These are phyloP conservation scores for Chlorella sp. DNA, from an alignment of 139 green algal genomes.

Conservation along the genomic window DNA sequence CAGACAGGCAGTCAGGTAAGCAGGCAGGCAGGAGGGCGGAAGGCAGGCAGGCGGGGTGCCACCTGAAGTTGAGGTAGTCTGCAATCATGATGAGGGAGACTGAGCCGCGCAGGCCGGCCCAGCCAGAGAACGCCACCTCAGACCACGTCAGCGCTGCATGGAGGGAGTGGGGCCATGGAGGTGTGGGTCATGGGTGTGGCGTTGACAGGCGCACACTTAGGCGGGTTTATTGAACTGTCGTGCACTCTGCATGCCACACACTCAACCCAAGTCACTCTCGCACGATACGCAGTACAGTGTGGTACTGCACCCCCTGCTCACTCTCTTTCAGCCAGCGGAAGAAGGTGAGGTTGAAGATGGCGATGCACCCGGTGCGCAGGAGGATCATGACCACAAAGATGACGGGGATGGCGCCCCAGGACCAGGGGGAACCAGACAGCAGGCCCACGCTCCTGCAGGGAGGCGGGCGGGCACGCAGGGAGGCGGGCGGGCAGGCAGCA, in stretches of 20 bases:
- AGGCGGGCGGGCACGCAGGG: too few relatives aligned
- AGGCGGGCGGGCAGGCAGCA: too few relatives aligned
- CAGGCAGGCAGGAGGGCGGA: too few relatives aligned
- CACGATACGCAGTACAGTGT: too few relatives aligned
- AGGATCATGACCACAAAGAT: slow-evolving; percentile 62
- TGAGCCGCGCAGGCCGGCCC: slow-evolving; percentile 75
- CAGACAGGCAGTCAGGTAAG: too few relatives aligned
- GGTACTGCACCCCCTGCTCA: not conserved
- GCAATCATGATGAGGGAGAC: slow-evolving; percentile 87
- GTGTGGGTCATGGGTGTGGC: not conserved
- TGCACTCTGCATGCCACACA: too few relatives aligned
- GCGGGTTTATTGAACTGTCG: too few relatives aligned
- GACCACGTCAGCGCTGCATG: slow-evolving; percentile 43
- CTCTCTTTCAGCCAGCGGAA: slow-evolving; percentile 36
- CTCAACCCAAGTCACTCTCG: too few relatives aligned
- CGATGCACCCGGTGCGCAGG: slow-evolving; percentile 49
- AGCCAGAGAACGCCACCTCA: slow-evolving; percentile 72
- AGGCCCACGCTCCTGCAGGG: slow-evolving; percentile 16
- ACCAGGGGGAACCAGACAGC: slow-evolving; percentile 31
- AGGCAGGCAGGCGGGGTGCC: too few relatives aligned
- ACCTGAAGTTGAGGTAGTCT: slow-evolving; percentile 51
- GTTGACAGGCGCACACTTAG: too few relatives aligned
- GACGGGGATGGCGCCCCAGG: slow-evolving; percentile 47
- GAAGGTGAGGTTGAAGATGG: slow-evolving; percentile 42
- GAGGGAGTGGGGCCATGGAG: not conserved